These are phyloP conservation scores for Trypanosoma conorhini DNA, from an alignment of 208 protist genomes.

Conservation along the genomic window DNA sequence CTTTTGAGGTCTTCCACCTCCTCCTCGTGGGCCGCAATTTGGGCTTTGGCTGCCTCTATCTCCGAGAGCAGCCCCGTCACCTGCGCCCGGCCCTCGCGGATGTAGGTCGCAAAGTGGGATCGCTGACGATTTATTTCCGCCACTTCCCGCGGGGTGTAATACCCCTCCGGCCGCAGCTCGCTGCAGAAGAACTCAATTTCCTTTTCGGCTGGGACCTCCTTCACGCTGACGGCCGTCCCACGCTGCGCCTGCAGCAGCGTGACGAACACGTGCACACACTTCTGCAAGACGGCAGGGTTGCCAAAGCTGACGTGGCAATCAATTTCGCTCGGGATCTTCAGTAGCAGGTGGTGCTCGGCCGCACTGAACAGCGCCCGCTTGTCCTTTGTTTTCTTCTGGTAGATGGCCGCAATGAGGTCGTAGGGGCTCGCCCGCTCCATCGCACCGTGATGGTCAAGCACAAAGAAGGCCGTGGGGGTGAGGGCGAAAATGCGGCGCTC, in stretches of 20 bases:
- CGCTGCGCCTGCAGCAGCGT: constrained; percentile 3
- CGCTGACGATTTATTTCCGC: constrained; percentile 14
- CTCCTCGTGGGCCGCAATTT: background rate
- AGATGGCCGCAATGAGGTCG: constrained; percentile 15
- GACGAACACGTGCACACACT: background rate
- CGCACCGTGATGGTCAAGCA: constrained; percentile 11
- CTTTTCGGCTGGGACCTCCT: constrained; percentile 10
- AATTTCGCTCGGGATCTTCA: constrained; percentile 20
- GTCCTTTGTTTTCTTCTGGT: constrained; percentile 21
- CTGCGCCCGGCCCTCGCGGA: background rate
- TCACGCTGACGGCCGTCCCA: background rate
- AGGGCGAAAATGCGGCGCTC: constrained; percentile 21
- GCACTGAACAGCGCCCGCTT: constrained; percentile 4
- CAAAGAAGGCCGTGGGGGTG: constrained; percentile 25
- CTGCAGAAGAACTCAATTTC: constrained; percentile 10
- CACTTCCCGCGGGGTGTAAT: constrained; percentile 22
- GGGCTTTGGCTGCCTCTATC: background rate
- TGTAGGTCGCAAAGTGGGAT: constrained; percentile 4
- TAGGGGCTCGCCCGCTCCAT: constrained; percentile 20
- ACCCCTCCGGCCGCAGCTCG: constrained; percentile 11
- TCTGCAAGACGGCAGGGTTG: background rate
- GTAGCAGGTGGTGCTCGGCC: constrained; percentile 13
- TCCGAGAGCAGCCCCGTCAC: constrained; percentile 3
- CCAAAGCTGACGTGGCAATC: constrained; percentile 26
- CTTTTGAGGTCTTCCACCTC: constrained; percentile 3